These are phyloP conservation scores for Didymellaceae sp. DNA, from an alignment of 2,329 filamentous ascomycete species.

Conservation along the genomic window DNA sequence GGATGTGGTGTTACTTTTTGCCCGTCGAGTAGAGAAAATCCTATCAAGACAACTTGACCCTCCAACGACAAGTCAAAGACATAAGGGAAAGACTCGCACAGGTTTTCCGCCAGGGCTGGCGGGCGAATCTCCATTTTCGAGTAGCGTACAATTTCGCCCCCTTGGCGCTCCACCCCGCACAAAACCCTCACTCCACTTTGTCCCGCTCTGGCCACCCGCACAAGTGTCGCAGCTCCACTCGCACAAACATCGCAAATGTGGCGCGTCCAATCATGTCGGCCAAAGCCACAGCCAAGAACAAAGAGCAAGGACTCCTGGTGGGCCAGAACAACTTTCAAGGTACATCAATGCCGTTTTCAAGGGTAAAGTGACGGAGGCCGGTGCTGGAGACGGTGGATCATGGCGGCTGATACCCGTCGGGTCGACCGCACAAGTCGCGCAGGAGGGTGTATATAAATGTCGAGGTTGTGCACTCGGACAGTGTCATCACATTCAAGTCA, in stretches of 20 bases:
- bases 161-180: slow-evolving; percentile 14
- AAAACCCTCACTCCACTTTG: slow-evolving; percentile 10
- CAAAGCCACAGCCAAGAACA: background rate
- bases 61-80: too few relatives aligned
- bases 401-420: background rate
- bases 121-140: too few relatives aligned
- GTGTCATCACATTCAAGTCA: too few relatives aligned
- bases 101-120: too few relatives aligned
- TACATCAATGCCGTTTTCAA: background rate
- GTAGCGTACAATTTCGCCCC: too few relatives aligned
- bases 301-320: background rate
- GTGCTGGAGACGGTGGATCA: background rate
- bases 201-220: slow-evolving; percentile 7
- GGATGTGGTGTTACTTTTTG: too few relatives aligned
- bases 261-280: slow-evolving; percentile 1
- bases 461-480: too few relatives aligned
- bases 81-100: too few relatives aligned
- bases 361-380: background rate
- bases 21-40: too few relatives aligned
- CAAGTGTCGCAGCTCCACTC: slow-evolving; percentile 12
- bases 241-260: slow-evolving; percentile 7
- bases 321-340: background rate
- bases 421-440: slow-evolving; percentile 29
- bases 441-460: slow-evolving; percentile 21
- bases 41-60: too few relatives aligned